Percentiles rank a stretch among this genome's conserved stretches.
Evolutionary conservation across 169 alveolate genomes (phyloP).

Genomic region (Plasmodium inui): DNA sequence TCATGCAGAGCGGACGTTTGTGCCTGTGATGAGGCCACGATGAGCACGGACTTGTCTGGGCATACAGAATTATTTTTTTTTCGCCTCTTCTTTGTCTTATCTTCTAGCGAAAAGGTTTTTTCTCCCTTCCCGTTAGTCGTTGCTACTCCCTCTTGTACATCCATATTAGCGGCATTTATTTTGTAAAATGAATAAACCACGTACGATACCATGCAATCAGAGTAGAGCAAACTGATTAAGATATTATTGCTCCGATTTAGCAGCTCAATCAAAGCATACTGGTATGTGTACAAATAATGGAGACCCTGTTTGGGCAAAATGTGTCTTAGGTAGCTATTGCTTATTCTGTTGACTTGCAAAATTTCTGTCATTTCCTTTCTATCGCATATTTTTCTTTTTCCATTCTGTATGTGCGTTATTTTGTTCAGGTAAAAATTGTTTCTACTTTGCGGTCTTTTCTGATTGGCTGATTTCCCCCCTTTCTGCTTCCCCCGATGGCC

Average conservation of each 20-base stretch:
- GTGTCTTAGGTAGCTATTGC: slow-evolving; percentile 21
- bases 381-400: neutral
- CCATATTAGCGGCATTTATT: neutral
- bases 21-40: slow-evolving; percentile 42
- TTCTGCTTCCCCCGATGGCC: neutral
- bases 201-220: slow-evolving; percentile 60
- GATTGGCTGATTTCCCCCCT: neutral
- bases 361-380: slow-evolving; percentile 31
- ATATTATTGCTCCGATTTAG: slow-evolving; percentile 28
- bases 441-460: neutral
- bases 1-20: slow-evolving; percentile 14
- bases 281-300: slow-evolving; percentile 40
- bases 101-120: neutral
- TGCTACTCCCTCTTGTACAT: neutral
- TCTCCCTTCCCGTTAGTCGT: neutral
- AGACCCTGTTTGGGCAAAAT: slow-evolving; percentile 12
- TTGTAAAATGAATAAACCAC: slow-evolving; percentile 58
- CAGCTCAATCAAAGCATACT: slow-evolving; percentile 52
- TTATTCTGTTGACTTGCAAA: neutral
- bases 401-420: slow-evolving; percentile 9
- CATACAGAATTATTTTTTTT: neutral
- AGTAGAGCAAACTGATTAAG: slow-evolving; percentile 13
- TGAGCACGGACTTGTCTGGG: slow-evolving; percentile 22
- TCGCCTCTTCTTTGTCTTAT: neutral
- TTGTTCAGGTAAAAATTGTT: slow-evolving; percentile 33